Percentiles rank a stretch among this genome's conserved stretches.
These are phyloP conservation scores for Cytidiella melzeri DNA, from an alignment of 768 basidiomycete species.

Conservation along the genomic window DNA sequence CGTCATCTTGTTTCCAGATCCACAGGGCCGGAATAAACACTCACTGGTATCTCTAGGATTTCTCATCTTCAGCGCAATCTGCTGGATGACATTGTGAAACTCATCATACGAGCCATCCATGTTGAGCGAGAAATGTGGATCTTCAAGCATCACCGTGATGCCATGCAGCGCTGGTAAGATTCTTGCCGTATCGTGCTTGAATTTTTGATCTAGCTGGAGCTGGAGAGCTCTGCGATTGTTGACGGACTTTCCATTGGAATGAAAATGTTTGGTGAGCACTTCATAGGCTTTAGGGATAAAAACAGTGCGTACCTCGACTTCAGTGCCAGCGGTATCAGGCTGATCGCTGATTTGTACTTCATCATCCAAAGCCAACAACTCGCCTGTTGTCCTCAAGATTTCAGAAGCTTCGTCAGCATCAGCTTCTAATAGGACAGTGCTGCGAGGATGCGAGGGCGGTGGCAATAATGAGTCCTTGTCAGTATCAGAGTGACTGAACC, in stretches of 20 bases:
- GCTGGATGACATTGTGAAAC: background rate
- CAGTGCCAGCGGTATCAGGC: too few species aligned
- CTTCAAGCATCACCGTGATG: background rate
- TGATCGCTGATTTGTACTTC: too few species aligned
- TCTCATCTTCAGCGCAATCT: background rate
- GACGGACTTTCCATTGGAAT: too few species aligned
- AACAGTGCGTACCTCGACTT: too few species aligned
- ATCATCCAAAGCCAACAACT: too few species aligned
- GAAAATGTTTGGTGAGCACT: too few species aligned
- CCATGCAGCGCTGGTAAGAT: constrained; percentile 8
- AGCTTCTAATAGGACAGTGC: background rate
- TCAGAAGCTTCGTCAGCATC: background rate
- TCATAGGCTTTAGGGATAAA: too few species aligned
- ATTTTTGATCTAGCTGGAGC: constrained; percentile 6
- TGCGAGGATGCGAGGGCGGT: background rate
- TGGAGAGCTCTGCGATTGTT: background rate
- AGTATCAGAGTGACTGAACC: too few species aligned
- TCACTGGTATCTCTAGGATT: too few species aligned
- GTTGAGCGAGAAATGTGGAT: background rate
- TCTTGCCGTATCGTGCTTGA: background rate
- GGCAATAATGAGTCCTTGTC: too few species aligned
- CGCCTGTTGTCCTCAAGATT: background rate
- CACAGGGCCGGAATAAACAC: too few species aligned
- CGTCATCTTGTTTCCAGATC: too few species aligned
- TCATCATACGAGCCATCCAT: background rate